These are phyloP conservation scores for Eucalyptus marginata DNA, from an alignment of 345 rosid species.

Conservation along the genomic window DNA sequence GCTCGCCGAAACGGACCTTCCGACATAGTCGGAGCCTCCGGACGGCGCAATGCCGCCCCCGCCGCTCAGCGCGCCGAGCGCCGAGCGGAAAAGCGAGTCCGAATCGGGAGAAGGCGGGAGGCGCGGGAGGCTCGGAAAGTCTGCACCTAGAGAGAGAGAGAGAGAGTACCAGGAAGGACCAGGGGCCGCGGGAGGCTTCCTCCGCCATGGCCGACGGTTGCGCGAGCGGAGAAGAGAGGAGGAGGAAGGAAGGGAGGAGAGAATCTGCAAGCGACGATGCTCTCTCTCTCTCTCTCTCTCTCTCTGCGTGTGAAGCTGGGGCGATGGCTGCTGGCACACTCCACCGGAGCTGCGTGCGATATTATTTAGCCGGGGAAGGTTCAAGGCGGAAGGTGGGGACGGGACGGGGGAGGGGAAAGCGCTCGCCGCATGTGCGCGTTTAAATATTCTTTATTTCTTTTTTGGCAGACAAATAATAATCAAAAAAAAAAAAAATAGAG, in stretches of 20 bases:
- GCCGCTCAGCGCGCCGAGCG: not conserved
- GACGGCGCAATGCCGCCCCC: not conserved
- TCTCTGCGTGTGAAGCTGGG: not conserved
- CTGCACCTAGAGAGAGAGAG: not conserved
- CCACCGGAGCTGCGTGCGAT: not conserved
- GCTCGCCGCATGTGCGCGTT: not conserved
- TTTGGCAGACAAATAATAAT: not conserved
- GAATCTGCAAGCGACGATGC: not conserved
- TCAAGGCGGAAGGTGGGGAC: not conserved
- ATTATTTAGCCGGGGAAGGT: not conserved
- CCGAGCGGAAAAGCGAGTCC: not conserved
- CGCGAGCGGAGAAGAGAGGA: not conserved
- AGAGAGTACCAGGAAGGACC: conserved; percentile 69
- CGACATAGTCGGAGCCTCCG: not conserved
- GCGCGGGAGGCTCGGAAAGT: not conserved
- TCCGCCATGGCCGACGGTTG: conserved; percentile 35
- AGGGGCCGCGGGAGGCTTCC: conserved; percentile 68
- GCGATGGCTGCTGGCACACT: not conserved
- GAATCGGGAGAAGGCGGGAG: not conserved
- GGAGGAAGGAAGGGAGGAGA: not conserved
- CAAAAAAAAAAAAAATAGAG: not conserved
- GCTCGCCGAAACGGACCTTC: not conserved
- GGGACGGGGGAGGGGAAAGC: not conserved
- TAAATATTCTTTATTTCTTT: not conserved
- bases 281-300: not conserved